Evolutionary conservation across 2,329 filamentous ascomycete species (phyloP), one percentile per base, ranked within the genome.

Genomic region (Trichoderma gracile): DNA sequence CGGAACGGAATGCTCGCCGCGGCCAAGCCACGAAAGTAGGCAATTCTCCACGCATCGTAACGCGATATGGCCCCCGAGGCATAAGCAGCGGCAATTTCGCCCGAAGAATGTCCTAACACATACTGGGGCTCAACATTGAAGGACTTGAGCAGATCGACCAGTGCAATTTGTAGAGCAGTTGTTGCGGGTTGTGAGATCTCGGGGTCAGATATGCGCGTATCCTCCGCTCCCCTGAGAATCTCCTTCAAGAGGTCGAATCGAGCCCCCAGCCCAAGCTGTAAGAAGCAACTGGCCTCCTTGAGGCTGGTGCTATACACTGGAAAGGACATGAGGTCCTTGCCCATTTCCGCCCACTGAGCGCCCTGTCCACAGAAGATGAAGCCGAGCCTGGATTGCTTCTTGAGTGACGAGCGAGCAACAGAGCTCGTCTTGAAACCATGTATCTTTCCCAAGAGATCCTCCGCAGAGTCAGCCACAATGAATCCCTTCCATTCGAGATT

Each of bases 341-440:
- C 79, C 79, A 81, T 81, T 53, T 73, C 69, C 1, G 78, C 73
- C 74, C 77, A 80, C 56, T 80, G 78, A 0, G 78, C 71, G 3
- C 79, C 79, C 66, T 81, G 79, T 0, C 79, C 79, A 42, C 76
- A 77, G 65, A 81, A 81, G 14, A 79, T 54, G 65, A 81, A 81
- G 54, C 75, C 77, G 38, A 80, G 61, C 7, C 68, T 74, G 3
- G 74, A 72, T 8, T 69, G 53, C 15, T 69, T 73, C 6, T 71
- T 71, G 5, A 67, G 68, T 1, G 70, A 67, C 1, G 72, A 71
- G 15, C 74, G 74, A 27, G 60, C 62, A 30, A 72, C 60, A 2
- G 60, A n/a, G 5, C 60, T 50, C 1, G 70, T 65, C 17, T 71
- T 67, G 14, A 69, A 40, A 14, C 25, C 53, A 14, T 67, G 50